phyloP scores from a whole-genome alignment of 306 rosid species.

The Herpetospermum pedunculosum region DNA sequence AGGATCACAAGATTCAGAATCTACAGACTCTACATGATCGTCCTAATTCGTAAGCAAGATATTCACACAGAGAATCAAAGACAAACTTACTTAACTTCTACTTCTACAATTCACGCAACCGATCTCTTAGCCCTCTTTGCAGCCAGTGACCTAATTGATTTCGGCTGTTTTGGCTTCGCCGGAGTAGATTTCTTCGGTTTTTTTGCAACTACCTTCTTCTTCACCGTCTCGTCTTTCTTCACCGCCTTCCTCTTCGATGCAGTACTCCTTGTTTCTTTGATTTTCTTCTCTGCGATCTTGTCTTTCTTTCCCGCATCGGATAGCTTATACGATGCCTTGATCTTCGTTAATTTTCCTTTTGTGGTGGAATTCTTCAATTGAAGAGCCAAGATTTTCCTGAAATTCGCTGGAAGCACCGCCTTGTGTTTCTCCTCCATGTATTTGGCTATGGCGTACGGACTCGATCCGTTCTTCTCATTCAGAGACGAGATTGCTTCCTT shows the following conservation, averaged over 20 bases:
- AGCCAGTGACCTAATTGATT: slow-evolving; percentile 43
- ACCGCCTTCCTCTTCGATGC: slow-evolving; percentile 14
- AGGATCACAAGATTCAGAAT: neutral
- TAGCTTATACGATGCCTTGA: slow-evolving; percentile 75
- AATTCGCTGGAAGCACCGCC: slow-evolving; percentile 54
- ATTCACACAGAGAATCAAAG: neutral
- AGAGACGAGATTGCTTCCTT: slow-evolving; percentile 61
- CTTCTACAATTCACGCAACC: slow-evolving; percentile 9
- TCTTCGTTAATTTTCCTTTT: slow-evolving; percentile 59
- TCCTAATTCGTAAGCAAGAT: neutral
- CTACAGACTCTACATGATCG: neutral
- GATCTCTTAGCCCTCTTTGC: slow-evolving; percentile 47
- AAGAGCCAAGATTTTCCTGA: slow-evolving; percentile 57
- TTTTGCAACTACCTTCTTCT: slow-evolving; percentile 20
- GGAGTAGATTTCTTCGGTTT: slow-evolving; percentile 33
- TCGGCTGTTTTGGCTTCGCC: slow-evolving; percentile 70
- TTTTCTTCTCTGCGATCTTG: slow-evolving; percentile 14
- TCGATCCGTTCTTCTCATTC: slow-evolving; percentile 70
- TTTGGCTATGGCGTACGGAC: slow-evolving; percentile 83
- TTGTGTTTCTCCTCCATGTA: slow-evolving; percentile 82
- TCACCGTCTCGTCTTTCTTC: slow-evolving; percentile 7
- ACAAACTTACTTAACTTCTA: neutral
- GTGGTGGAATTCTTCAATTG: slow-evolving; percentile 65
- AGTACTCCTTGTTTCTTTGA: neutral
- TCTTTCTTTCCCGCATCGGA: slow-evolving; percentile 29